Evolutionary conservation across 257 asterid species (phyloP).

Genomic region (Plectranthus barbatus): DNA sequence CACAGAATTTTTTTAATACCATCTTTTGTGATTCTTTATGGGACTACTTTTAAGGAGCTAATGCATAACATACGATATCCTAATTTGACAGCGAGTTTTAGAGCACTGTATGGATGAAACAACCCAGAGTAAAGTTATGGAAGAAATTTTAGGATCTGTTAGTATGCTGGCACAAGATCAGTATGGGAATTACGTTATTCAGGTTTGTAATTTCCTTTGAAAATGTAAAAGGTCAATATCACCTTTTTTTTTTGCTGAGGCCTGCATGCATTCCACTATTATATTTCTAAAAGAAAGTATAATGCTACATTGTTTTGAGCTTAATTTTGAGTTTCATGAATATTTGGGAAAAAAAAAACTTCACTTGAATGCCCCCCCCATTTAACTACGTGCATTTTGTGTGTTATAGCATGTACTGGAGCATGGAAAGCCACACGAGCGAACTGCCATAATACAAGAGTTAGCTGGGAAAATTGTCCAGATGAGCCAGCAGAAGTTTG

Average conservation of each 20-base stretch:
- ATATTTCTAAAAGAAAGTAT: no score
- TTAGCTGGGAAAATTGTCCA: slow-evolving; percentile 88
- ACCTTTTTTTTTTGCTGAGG: no score
- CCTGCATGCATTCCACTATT: no score
- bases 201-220: slow-evolving; percentile 34
- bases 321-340: no score
- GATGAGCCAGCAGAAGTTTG: slow-evolving; percentile 99
- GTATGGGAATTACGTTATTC: slow-evolving; percentile 91
- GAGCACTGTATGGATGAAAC: slow-evolving; percentile 67
- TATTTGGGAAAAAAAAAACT: no score
- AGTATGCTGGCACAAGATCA: slow-evolving; percentile 97
- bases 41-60: not conserved
- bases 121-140: slow-evolving; percentile 90
- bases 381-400: not conserved
- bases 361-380: no score
- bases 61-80: not conserved
- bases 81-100: slow-evolving; percentile 61
- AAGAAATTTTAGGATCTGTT: slow-evolving; percentile 75
- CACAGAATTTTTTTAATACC: not conserved
- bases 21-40: not conserved
- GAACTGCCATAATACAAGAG: slow-evolving; percentile 73
- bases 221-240: no score
- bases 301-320: no score
- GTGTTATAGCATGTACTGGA: slow-evolving; percentile 68
- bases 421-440: slow-evolving; percentile 92